Evolutionary conservation across 2,329 filamentous ascomycete species (phyloP).

Genomic region (Aspergillus phoenicis): DNA sequence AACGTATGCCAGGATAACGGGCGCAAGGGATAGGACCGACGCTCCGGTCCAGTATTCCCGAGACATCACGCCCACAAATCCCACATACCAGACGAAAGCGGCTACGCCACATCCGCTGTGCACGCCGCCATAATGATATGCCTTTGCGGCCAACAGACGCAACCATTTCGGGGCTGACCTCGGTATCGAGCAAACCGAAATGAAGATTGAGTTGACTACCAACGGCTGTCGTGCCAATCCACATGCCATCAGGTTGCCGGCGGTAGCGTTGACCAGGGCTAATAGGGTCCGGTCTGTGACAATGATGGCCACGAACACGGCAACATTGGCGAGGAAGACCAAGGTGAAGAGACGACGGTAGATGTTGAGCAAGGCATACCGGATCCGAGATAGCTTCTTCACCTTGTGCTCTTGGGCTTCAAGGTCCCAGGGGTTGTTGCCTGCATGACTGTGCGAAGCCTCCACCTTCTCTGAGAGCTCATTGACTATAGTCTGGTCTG

Average conservation of each 20-base stretch:
- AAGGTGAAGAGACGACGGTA: constrained; percentile 49
- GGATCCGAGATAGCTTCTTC: constrained; percentile 32
- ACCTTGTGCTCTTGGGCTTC: constrained; percentile 31
- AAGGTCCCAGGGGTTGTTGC: constrained; percentile 27
- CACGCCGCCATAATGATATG: constrained; percentile 58
- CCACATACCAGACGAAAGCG: constrained; percentile 51
- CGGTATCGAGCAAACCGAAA: constrained; percentile 49
- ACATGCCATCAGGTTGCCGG: constrained; percentile 51
- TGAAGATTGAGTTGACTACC: constrained; percentile 56
- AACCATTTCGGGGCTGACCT: constrained; percentile 49
- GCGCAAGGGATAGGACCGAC: constrained; percentile 36
- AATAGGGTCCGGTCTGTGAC: constrained; percentile 38
- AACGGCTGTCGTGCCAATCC: constrained; percentile 56
- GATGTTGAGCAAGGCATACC: constrained; percentile 42
- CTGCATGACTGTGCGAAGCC: constrained; percentile 14
- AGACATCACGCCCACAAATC: constrained; percentile 40
- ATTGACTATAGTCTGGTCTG: constrained; percentile 18
- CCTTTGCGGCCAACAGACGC: constrained; percentile 51
- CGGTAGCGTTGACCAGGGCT: constrained; percentile 46
- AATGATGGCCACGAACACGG: constrained; percentile 41
- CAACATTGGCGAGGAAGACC: constrained; percentile 44
- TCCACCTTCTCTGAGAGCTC: constrained; percentile 23
- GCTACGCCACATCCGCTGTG: constrained; percentile 56
- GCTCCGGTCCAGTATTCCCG: constrained; percentile 32
- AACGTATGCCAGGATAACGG: constrained; percentile 59